phyloP scores from a whole-genome alignment of 306 rosid genomes.

The Datisca glomerata region DNA sequence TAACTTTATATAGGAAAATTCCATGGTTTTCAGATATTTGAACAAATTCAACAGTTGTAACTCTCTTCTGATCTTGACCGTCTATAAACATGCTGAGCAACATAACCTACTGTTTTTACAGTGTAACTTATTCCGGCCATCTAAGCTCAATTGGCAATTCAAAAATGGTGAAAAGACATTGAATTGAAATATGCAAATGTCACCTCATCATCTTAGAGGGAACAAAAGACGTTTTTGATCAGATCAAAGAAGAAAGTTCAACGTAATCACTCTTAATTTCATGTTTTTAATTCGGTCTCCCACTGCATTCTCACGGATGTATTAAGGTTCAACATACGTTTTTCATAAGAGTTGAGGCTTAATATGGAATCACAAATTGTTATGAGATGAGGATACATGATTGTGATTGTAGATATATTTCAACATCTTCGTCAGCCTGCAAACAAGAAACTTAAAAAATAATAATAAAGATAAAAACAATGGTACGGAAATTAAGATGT shows the following conservation, averaged over 20 bases:
- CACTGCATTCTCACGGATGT: too few species aligned
- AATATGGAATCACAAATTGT: background rate
- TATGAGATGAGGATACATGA: constrained; percentile 43
- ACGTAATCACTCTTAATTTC: too few species aligned
- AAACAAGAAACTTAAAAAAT: too few species aligned
- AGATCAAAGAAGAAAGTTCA: too few species aligned
- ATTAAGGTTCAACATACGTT: too few species aligned
- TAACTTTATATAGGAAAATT: constrained; percentile 38
- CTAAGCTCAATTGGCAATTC: background rate
- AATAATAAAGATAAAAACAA: constrained; percentile 7
- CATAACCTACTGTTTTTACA: background rate
- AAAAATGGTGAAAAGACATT: background rate
- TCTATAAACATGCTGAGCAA: background rate
- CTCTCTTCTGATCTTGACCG: too few species aligned
- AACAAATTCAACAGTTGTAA: background rate
- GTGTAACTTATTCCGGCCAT: background rate
- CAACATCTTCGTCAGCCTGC: constrained; percentile 54
- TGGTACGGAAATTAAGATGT: constrained; percentile 3
- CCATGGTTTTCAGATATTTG: constrained; percentile 5
- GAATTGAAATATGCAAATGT: background rate
- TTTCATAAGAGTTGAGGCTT: background rate
- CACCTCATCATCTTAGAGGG: background rate
- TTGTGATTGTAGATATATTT: constrained; percentile 41
- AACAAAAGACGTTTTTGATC: background rate
- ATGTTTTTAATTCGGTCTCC: too few species aligned